Evolutionary conservation across 1,284 basidiomycete species (phyloP).

Genomic region (Cryptococcus sp.): DNA sequence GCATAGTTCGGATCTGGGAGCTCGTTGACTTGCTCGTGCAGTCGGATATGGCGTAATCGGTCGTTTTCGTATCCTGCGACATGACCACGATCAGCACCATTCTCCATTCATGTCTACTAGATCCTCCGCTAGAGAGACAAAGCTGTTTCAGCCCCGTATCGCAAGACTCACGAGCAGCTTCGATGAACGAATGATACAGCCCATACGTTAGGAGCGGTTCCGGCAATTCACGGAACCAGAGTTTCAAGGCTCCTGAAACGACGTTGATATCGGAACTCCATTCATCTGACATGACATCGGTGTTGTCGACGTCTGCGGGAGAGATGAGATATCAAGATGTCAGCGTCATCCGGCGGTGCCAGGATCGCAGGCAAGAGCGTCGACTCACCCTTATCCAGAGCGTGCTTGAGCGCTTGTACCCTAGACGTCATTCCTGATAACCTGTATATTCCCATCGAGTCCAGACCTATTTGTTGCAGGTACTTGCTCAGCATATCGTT

Average conservation of each 20-base stretch:
- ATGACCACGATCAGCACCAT: background rate
- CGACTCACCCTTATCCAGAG: constrained; percentile 77
- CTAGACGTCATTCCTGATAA: constrained; percentile 89
- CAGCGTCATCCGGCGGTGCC: background rate
- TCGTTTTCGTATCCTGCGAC: constrained; percentile 84
- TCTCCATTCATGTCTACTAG: constrained; percentile 4
- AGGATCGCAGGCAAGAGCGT: background rate
- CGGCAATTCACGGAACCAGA: constrained; percentile 95
- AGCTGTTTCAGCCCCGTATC: background rate
- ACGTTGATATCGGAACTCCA: constrained; percentile 95
- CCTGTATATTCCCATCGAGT: constrained; percentile 88
- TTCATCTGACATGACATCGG: constrained; percentile 83
- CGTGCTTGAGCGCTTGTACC: constrained; percentile 78
- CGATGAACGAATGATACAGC: constrained; percentile 89
- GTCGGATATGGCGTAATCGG: constrained; percentile 84
- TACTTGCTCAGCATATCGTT: background rate
- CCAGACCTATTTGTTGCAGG: constrained; percentile 57
- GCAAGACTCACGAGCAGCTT: constrained; percentile 78
- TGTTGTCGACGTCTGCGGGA: constrained; percentile 72
- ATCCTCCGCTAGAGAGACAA: background rate
- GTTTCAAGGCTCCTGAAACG: constrained; percentile 87
- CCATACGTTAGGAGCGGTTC: constrained; percentile 85
- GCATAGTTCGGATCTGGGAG: constrained; percentile 98
- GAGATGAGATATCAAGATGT: background rate
- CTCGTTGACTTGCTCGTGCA: constrained; percentile 97